These are phyloP conservation scores for Batrachochytrium dendrobatidis DNA, from an alignment of 371 early-diverging fungal genomes.

Conservation along the genomic window DNA sequence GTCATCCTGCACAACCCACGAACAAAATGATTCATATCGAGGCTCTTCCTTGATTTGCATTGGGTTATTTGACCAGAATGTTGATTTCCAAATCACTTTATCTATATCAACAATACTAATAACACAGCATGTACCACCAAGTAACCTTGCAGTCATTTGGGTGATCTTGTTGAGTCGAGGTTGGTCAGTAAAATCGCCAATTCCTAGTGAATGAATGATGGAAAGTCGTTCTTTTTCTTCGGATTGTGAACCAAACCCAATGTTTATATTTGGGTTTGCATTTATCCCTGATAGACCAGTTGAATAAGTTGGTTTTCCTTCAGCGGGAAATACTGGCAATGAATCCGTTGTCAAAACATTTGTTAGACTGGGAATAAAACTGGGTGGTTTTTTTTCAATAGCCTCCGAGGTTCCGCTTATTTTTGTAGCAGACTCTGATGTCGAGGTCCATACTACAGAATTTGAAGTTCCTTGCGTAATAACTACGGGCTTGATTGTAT, in stretches of 20 bases:
- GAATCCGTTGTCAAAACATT: too few relatives aligned
- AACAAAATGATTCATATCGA: slow-evolving; percentile 18
- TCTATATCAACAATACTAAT: slow-evolving; percentile 14
- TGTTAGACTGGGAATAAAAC: too few relatives aligned
- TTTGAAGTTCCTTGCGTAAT: too few relatives aligned
- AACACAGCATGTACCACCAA: slow-evolving; percentile 14
- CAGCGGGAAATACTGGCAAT: too few relatives aligned
- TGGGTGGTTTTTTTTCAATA: too few relatives aligned
- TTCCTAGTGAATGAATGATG: slow-evolving; percentile 10
- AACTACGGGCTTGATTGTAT: too few relatives aligned
- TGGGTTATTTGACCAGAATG: slow-evolving; percentile 2
- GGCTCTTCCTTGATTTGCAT: slow-evolving; percentile 14
- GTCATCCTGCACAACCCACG: slow-evolving; percentile 19
- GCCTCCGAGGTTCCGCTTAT: too few relatives aligned
- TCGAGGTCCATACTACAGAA: too few relatives aligned
- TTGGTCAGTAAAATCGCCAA: slow-evolving; percentile 9
- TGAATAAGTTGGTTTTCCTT: too few relatives aligned
- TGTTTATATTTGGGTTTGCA: too few relatives aligned
- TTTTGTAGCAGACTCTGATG: too few relatives aligned
- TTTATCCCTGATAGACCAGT: too few relatives aligned
- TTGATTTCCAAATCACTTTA: slow-evolving; percentile 16
- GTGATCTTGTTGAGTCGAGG: slow-evolving; percentile 18
- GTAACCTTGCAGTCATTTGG: slow-evolving; percentile 12
- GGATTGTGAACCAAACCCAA: not conserved
- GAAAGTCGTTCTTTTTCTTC: slow-evolving; percentile 7